These are phyloP conservation scores for Tricholoma terreum DNA, from an alignment of 768 basidiomycete genomes.

Conservation along the genomic window DNA sequence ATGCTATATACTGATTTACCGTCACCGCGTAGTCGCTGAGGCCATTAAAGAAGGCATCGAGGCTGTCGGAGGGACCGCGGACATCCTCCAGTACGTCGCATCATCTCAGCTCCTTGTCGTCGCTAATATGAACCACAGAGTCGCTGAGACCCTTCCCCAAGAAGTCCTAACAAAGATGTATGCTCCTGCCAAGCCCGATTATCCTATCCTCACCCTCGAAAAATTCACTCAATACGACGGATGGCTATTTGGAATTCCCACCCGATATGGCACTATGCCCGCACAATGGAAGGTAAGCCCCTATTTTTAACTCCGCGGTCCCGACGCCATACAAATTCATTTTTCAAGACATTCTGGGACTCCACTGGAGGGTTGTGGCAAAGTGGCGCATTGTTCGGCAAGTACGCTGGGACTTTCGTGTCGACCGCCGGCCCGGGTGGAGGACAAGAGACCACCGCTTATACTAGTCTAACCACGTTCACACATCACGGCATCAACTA, in stretches of 20 bases:
- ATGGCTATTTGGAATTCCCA: constrained; percentile 73
- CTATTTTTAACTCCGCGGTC: background rate
- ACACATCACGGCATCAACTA: constrained; percentile 71
- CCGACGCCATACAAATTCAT: background rate
- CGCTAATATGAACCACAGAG: constrained; percentile 37
- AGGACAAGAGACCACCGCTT: constrained; percentile 68
- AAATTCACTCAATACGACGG: constrained; percentile 62
- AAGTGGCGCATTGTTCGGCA: constrained; percentile 60
- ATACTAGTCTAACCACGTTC: constrained; percentile 53
- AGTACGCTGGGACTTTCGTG: constrained; percentile 73
- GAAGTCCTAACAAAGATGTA: constrained; percentile 68
- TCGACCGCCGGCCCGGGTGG: constrained; percentile 73
- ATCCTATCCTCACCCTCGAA: constrained; percentile 61
- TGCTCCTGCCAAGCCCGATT: constrained; percentile 67
- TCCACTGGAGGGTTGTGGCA: constrained; percentile 67
- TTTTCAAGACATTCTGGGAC: constrained; percentile 71
- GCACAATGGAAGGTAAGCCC: constrained; percentile 69
- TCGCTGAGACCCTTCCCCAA: constrained; percentile 73
- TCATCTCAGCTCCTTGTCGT: background rate
- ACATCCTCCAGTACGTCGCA: constrained; percentile 51
- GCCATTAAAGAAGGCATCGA: constrained; percentile 46
- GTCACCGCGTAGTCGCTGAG: constrained; percentile 52
- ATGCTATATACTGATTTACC: constrained; percentile 1
- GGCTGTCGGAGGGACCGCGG: constrained; percentile 45
- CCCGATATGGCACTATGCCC: constrained; percentile 79